Conservation (phyloP, 1,139 yeast species). For the Diutina neorugosa region DNA sequence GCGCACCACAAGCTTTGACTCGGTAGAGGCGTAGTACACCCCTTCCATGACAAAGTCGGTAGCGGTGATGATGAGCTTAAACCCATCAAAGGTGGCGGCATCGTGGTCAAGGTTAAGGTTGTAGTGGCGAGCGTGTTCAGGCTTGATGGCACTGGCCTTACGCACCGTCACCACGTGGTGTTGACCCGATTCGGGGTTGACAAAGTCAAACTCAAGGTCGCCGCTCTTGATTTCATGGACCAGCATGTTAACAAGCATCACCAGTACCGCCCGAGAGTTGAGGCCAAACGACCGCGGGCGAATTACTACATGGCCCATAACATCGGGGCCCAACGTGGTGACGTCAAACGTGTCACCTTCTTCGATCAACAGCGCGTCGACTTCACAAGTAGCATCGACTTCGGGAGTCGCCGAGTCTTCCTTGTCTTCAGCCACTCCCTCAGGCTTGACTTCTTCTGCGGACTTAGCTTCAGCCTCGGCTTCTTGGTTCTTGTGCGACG, state of each 20-base stretch:
- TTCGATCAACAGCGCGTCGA: neutral
- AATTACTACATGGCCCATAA: neutral
- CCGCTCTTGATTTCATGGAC: neutral
- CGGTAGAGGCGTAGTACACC: neutral
- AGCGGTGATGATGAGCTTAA: neutral
- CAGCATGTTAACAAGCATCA: slow-evolving; percentile 3
- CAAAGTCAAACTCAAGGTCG: slow-evolving; percentile 1
- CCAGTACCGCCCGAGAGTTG: neutral
- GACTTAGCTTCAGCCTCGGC: neutral
- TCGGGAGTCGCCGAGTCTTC: neutral
- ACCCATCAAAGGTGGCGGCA: neutral
- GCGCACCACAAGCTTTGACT: neutral
- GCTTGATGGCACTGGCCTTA: neutral
- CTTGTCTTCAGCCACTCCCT: neutral
- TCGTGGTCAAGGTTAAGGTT: neutral
- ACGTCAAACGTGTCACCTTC: neutral
- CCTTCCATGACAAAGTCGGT: neutral
- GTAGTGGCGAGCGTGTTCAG: slow-evolving; percentile 2
- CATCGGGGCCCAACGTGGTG: neutral
- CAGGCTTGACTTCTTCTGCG: neutral
- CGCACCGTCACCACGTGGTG: slow-evolving; percentile 2
- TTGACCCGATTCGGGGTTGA: neutral
- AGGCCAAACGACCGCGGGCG: neutral
- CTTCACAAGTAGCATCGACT: neutral
- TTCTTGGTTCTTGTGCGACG: neutral